Evolutionary conservation across 441 rosid species (phyloP).

Genomic region (Pelargonium hybrid): DNA sequence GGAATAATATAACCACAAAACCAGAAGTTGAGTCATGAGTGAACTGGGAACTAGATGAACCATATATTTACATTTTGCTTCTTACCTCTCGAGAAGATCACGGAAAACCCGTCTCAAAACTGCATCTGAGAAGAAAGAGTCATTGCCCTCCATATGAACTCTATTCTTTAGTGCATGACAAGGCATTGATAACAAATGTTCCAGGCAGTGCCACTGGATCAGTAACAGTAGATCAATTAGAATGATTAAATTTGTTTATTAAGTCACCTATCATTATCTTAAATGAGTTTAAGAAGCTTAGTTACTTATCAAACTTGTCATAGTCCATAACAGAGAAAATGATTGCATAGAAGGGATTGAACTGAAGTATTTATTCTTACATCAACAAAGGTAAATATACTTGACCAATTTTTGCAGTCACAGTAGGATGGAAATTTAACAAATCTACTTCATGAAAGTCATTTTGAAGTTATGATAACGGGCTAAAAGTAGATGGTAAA

Average conservation of each 20-base stretch:
- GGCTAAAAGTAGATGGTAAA: neutral
- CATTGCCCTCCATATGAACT: conserved; percentile 31
- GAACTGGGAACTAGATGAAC: neutral
- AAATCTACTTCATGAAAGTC: neutral
- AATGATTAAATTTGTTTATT: conserved; percentile 2
- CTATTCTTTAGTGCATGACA: conserved; percentile 36
- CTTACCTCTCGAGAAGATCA: conserved; percentile 82
- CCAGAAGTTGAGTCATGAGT: neutral
- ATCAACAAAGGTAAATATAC: neutral
- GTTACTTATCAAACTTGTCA: neutral
- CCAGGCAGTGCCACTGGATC: conserved; percentile 83
- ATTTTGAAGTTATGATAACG: conserved; percentile 3
- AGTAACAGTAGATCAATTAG: conserved; percentile 21
- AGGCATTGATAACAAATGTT: conserved; percentile 61
- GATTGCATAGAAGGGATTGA: neutral
- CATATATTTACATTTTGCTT: conserved; percentile 3
- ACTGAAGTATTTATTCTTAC: neutral
- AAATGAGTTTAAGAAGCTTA: neutral
- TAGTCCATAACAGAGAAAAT: neutral
- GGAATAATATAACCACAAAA: neutral
- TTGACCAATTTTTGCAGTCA: neutral
- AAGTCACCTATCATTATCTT: conserved; percentile 4
- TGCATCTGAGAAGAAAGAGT: conserved; percentile 52
- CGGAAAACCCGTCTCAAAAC: conserved; percentile 43
- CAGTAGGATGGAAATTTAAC: neutral